Base-by-base conservation (phyloP, 225 moss, liverwort and hornwort genomes). In the Lunularia cruciata region DNA sequence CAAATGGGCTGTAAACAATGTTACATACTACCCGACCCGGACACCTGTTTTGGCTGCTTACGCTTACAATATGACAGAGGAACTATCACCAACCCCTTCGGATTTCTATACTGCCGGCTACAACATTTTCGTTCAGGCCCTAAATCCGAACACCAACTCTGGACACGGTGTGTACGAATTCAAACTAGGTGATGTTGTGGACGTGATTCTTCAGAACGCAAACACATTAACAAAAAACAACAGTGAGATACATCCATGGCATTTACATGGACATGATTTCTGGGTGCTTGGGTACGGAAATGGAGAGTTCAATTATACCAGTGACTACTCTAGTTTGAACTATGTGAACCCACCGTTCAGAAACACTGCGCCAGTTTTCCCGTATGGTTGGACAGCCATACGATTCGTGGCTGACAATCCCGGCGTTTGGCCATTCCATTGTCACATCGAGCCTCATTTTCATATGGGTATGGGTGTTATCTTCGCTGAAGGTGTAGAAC, bases 401-500 rank as follows among this genome's bases (percentile, higher is more conserved):
- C 55, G 82, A 31, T 82, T 77, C n/a, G 35, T 38, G 14, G 74
- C 85, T 18, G 72, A 82, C 45, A 81, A 82, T 47, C 82, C 85
- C 7, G 82, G 82, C 6, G 78, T 74, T 1, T 81, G 81, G 81
- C 55, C 72, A 2, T 81, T 81, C 73, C 82, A 82, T 57, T 85
- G 82, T 28, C 85, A 85, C 28, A 67, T 85, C 26, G 76, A 76
- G n/a, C 20, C 78, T 2, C 85, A 82, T 46, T 74, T 82, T 25
- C 34, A 72, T 47, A 76, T 85, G 84, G 84, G 81, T 32, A 81
- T 85, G 84, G 78, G 84, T 0, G 72, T 76, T 23, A 47, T 85
- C 0, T 85, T 85, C 31, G 78, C 79, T 0, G 81, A 85, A 63
- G 85, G 85, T 13, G 31, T 79, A 10, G 2, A 74, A 27, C 0